Percentiles rank a stretch among this genome's conserved stretches.
Conservation (phyloP, 2,329 filamentous ascomycete genomes). For the Chrysoporthe deuterocubensis region DNA sequence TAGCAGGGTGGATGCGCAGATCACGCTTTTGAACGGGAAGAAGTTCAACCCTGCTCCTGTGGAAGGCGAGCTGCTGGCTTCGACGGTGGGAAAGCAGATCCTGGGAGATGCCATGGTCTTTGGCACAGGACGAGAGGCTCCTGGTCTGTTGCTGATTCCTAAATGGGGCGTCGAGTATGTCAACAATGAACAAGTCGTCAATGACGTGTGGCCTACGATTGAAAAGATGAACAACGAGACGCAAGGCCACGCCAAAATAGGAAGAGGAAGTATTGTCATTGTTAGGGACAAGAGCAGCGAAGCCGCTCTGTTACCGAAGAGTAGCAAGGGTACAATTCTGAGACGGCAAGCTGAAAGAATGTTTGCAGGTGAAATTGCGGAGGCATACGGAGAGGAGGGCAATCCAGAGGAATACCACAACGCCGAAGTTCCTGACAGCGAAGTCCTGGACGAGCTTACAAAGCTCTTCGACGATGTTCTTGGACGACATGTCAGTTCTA, state of each 20-base stretch:
- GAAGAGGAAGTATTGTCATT: constrained; percentile 54
- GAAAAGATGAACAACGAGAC: constrained; percentile 52
- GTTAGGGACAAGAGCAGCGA: constrained; percentile 39
- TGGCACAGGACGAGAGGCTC: constrained; percentile 58
- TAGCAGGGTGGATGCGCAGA: constrained; percentile 63
- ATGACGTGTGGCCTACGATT: constrained; percentile 47
- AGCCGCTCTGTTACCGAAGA: constrained; percentile 54
- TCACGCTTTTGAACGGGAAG: constrained; percentile 68
- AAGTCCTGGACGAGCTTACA: constrained; percentile 41
- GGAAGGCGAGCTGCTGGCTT: constrained; percentile 56
- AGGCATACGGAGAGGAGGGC: constrained; percentile 44
- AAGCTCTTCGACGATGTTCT: constrained; percentile 39
- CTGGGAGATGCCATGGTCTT: constrained; percentile 64
- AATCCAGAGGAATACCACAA: constrained; percentile 4
- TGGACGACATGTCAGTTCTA: constrained; percentile 36
- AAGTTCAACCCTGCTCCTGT: constrained; percentile 69
- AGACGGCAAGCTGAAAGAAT: constrained; percentile 54
- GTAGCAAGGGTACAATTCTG: constrained; percentile 65
- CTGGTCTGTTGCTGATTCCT: constrained; percentile 61
- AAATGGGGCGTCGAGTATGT: constrained; percentile 31
- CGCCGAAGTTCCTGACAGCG: constrained; percentile 37
- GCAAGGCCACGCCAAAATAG: constrained; percentile 55
- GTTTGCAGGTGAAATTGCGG: constrained; percentile 51
- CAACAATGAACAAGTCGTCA: constrained; percentile 43
- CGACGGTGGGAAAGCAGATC: constrained; percentile 38